Conservation (phyloP, 495 filamentous ascomycete genomes). For the Trichoderma parareesei region DNA sequence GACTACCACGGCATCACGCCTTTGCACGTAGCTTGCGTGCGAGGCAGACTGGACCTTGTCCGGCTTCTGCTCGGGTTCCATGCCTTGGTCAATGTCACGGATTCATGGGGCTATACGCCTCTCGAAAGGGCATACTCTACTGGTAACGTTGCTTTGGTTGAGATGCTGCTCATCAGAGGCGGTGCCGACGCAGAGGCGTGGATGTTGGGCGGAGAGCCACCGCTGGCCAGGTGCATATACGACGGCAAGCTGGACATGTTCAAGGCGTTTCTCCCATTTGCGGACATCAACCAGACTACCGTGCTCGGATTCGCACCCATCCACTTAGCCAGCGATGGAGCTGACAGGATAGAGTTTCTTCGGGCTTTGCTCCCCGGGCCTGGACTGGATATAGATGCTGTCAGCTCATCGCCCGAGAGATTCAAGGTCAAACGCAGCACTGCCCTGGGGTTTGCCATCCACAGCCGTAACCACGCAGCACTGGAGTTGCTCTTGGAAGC, state of each 20-base stretch:
- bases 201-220: slow-evolving; percentile 6
- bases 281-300: neutral
- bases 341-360: slow-evolving; percentile 2
- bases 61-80: neutral
- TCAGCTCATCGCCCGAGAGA: neutral
- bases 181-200: neutral
- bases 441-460: neutral
- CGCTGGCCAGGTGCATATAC: neutral
- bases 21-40: neutral
- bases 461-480: slow-evolving; percentile 1
- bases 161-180: neutral
- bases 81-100: neutral
- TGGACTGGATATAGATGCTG: neutral
- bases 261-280: neutral
- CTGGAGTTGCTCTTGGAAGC: neutral
- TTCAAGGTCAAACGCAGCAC: neutral
- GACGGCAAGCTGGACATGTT: neutral
- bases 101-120: neutral
- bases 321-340: neutral
- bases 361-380: neutral
- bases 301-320: slow-evolving; percentile 3
- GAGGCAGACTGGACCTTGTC: neutral
- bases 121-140: neutral
- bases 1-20: neutral
- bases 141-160: neutral